Conservation (phyloP, 2,329 filamentous ascomycete species). For the Cercospora sp. region DNA sequence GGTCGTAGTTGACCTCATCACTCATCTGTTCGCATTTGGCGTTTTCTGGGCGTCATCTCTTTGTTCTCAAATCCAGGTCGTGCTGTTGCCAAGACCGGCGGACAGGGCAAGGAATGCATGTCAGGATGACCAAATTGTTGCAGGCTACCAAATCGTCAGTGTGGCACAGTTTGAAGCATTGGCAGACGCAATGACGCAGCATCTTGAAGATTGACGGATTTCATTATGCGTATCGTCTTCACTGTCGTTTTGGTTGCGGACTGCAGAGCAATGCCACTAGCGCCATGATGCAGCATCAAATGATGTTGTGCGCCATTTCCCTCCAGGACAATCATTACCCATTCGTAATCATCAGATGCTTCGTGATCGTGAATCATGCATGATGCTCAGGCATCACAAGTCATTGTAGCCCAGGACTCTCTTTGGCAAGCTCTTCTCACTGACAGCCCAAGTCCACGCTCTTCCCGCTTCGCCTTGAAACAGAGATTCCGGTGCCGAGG, state of each 20-base stretch:
- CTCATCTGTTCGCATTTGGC: not conserved
- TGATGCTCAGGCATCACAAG: conserved; percentile 38
- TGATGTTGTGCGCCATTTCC: not conserved
- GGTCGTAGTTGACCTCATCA: not conserved
- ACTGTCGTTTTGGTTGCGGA: conserved; percentile 1
- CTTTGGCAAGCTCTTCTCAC: conserved; percentile 48
- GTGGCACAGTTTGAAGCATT: not conserved
- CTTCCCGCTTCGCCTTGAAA: conserved; percentile 48
- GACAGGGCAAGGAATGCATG: conserved; percentile 3
- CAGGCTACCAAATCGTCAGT: not conserved
- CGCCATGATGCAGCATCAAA: not conserved
- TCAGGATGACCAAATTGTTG: conserved; percentile 5
- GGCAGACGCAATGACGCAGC: not conserved
- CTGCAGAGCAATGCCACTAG: not conserved
- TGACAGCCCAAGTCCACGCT: conserved; percentile 48
- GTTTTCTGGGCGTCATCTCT: not conserved
- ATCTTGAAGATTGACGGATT: not conserved
- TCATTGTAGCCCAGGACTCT: conserved; percentile 54
- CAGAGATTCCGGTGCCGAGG: conserved; percentile 51
- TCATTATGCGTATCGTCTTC: not conserved
- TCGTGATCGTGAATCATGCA: not conserved
- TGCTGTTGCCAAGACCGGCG: not conserved
- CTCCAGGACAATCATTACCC: not conserved
- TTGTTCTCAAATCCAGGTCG: not conserved
- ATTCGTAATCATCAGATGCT: not conserved